phyloP scores from a whole-genome alignment of 805 yeast genomes.

The Clavispora santaluciae region DNA sequence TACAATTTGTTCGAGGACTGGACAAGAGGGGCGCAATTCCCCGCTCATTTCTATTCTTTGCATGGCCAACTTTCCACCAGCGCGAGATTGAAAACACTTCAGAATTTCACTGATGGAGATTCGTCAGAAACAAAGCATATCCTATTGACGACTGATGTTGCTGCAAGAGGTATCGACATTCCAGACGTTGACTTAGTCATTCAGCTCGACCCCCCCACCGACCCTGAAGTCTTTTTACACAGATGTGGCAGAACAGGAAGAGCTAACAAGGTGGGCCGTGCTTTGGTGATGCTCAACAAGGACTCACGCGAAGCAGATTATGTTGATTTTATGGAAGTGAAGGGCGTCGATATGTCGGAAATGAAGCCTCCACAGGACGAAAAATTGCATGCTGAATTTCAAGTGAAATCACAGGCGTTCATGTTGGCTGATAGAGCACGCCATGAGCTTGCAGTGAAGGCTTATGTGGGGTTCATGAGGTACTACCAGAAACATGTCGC shows the following conservation, averaged over 20 bases:
- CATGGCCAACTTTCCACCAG: constrained; percentile 89
- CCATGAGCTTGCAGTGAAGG: constrained; percentile 73
- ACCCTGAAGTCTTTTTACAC: constrained; percentile 86
- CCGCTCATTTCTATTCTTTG: constrained; percentile 53
- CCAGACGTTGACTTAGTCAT: constrained; percentile 91
- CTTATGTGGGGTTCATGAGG: constrained; percentile 78
- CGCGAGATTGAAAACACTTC: constrained; percentile 70
- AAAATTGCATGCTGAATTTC: constrained; percentile 24
- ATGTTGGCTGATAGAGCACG: constrained; percentile 68
- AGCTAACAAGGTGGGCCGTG: constrained; percentile 80
- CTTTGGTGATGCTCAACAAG: constrained; percentile 64
- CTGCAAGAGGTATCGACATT: constrained; percentile 94
- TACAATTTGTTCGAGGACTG: constrained; percentile 49
- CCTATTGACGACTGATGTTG: constrained; percentile 93
- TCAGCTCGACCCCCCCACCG: constrained; percentile 94
- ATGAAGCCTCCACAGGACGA: constrained; percentile 22
- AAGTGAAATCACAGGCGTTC: constrained; percentile 41
- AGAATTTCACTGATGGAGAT: constrained; percentile 50
- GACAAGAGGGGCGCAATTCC: constrained; percentile 21
- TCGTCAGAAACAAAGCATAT: constrained; percentile 44
- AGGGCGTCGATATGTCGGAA: constrained; percentile 48
- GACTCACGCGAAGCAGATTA: constrained; percentile 79
- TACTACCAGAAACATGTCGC: constrained; percentile 88
- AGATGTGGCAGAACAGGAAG: constrained; percentile 95
- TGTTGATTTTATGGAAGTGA: constrained; percentile 73